phyloP scores from a whole-genome alignment of 192 early-diverging fungal species.

The Lobulomyces angularis region DNA sequence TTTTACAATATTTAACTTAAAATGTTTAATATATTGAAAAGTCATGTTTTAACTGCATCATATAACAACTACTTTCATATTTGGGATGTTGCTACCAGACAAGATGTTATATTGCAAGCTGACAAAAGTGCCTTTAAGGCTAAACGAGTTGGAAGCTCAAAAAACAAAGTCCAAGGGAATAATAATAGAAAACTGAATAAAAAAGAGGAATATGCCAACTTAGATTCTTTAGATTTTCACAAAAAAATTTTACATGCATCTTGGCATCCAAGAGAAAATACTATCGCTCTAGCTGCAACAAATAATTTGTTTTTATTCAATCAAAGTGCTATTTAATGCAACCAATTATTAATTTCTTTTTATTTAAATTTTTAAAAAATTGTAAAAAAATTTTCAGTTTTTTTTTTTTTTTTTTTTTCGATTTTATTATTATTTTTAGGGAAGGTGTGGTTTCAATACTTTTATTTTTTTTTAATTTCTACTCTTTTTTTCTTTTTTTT shows the following conservation, averaged over 20 bases:
- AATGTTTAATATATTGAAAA: conserved; percentile 15
- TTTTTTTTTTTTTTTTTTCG: conserved; percentile 4
- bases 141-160: conserved; percentile 70
- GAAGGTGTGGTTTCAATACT: conserved; percentile 23
- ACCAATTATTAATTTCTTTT: conserved; percentile 6
- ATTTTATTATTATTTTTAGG: conserved; percentile 5
- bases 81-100: conserved; percentile 68
- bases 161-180: conserved; percentile 51
- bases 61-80: conserved; percentile 99
- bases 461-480: conserved; percentile 5
- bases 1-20: background rate
- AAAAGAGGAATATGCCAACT: conserved; percentile 64
- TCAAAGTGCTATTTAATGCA: conserved; percentile 9
- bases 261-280: conserved; percentile 98
- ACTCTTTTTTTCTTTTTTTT: conserved; percentile 8
- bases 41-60: conserved; percentile 83
- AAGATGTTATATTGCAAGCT: conserved; percentile 81
- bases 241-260: conserved; percentile 97
- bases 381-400: background rate
- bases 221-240: conserved; percentile 79
- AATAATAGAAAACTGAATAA: conserved; percentile 31
- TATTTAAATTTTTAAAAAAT: conserved; percentile 3
- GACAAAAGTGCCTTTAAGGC: conserved; percentile 97
- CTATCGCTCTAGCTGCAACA: conserved; percentile 93
- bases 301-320: conserved; percentile 88